Base-by-base conservation (phyloP, 129 eudicot species). In the Saposhnikovia divaricata region DNA sequence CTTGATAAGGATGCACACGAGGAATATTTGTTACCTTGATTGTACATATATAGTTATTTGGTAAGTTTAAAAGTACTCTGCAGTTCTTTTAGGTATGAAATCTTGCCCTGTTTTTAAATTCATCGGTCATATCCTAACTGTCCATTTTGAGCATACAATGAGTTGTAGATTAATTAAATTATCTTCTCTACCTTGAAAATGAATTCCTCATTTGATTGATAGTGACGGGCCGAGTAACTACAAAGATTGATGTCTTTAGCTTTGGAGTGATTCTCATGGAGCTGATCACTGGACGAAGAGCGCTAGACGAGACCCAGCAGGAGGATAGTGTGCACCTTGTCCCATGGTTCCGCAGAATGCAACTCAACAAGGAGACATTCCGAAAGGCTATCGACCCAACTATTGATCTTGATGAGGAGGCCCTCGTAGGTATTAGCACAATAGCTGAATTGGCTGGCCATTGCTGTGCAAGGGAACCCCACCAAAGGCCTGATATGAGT, bases 231-330 rank as follows among this genome's bases (percentile, higher is more conserved):
- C 83, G 98, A 68, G 92, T 93, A 71, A 93, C 91, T 0, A 91
- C 95, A 1, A 93, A 93, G 80, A 85, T 93, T 19, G 98, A 93
- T 23, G 98, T 93, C 31, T 93, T 83, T 86, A 93, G 98, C 86
- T 93, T 91, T 50, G 98, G 98, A 25, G 98, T 93, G 9, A 93
- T 93, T 43, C 72, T 93, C 39, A 93, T 93, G 98, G 98, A 93
- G 78, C 75, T 91, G 19, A 84, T 93, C 71, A 90, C 95, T 2
- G 98, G 98, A 63, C 66, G 98, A 78, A 87, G 87, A 84, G 97
- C 98, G 4, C 80, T 93, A 3, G 98, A 91, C 48, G 97, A 89
- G 77, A 77, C 85, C n/a, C 90, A 83, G 38, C 91, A 87, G 4
- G 98, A 91, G 70, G 97, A 91, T 25, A 89, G 95, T n/a, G 85